Percentiles rank a stretch among this genome's conserved stretches.
These are phyloP conservation scores for Penicillium capsulatum DNA, from an alignment of 2,329 filamentous ascomycete genomes.

Conservation along the genomic window DNA sequence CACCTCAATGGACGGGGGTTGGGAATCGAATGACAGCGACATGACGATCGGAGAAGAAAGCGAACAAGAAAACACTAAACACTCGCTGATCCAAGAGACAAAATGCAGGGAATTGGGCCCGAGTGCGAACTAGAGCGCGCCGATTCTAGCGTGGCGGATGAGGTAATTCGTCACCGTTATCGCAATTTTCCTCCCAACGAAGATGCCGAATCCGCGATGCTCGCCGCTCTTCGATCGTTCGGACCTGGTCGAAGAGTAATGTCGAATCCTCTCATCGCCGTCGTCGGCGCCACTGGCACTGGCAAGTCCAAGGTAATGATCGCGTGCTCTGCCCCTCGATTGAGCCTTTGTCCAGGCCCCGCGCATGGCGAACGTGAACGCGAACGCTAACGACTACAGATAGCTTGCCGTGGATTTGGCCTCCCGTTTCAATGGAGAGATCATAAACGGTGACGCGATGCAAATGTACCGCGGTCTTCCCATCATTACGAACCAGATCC, in stretches of 20 bases:
- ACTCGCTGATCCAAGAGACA: neutral
- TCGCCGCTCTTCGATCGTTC: conserved; percentile 23
- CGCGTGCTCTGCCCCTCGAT: neutral
- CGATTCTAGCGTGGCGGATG: conserved; percentile 1
- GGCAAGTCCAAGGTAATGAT: conserved; percentile 78
- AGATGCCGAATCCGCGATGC: conserved; percentile 17
- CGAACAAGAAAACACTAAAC: neutral
- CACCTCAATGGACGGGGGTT: conserved; percentile 63
- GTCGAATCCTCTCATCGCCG: conserved; percentile 64
- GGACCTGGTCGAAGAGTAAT: conserved; percentile 18
- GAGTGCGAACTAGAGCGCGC: conserved; percentile 4
- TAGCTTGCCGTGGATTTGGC: conserved; percentile 89
- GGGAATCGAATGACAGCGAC: conserved; percentile 13
- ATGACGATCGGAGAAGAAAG: conserved; percentile 15
- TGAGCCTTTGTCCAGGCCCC: too few relatives aligned
- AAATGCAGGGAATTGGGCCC: too few relatives aligned
- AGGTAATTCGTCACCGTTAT: too few relatives aligned
- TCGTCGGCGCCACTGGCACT: conserved; percentile 87
- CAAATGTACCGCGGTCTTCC: conserved; percentile 90
- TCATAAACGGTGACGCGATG: conserved; percentile 98
- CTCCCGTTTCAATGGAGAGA: conserved; percentile 76
- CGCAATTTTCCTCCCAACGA: neutral
- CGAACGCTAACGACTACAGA: conserved; percentile 27
- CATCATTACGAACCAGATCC: conserved; percentile 93
- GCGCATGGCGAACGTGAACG: neutral